Percentiles rank a stretch among this genome's conserved stretches.
phyloP scores from a whole-genome alignment of 2,329 filamentous ascomycete genomes.

The Rachicladosporium sp. region DNA sequence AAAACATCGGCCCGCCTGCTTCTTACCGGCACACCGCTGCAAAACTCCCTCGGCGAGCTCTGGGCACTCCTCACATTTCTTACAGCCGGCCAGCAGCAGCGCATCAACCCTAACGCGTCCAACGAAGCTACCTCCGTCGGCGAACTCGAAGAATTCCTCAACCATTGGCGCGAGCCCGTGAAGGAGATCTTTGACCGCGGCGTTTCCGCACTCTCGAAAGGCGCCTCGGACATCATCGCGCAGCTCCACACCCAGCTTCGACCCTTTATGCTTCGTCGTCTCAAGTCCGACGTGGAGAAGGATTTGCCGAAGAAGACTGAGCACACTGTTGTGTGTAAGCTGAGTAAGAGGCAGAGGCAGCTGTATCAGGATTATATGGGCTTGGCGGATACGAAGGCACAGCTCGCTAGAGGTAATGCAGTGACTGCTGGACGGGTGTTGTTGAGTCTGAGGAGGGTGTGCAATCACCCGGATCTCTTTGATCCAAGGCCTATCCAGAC shows the following conservation, averaged over 20 bases:
- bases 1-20: constrained; percentile 79
- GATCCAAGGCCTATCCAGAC: constrained; percentile 94
- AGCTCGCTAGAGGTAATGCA: constrained; percentile 84
- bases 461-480: constrained; percentile 95
- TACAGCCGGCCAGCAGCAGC: constrained; percentile 65
- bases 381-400: constrained; percentile 76
- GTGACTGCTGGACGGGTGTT: constrained; percentile 96
- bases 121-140: constrained; percentile 73
- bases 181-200: constrained; percentile 94
- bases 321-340: constrained; percentile 86
- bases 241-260: constrained; percentile 90
- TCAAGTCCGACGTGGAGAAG: constrained; percentile 96
- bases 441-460: constrained; percentile 95
- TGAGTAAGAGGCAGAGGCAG: constrained; percentile 90
- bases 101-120: too few species aligned
- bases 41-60: constrained; percentile 92
- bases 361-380: constrained; percentile 95
- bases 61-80: constrained; percentile 97
- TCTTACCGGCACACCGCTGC: constrained; percentile 85
- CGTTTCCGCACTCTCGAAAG: constrained; percentile 84
- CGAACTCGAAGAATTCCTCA: constrained; percentile 87
- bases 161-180: constrained; percentile 90
- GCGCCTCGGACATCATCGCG: constrained; percentile 79
- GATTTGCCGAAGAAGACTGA: constrained; percentile 98
- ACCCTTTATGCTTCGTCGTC: constrained; percentile 75